Base-by-base conservation (phyloP, 345 rosid genomes). In the Schrenkiella parvula region DNA sequence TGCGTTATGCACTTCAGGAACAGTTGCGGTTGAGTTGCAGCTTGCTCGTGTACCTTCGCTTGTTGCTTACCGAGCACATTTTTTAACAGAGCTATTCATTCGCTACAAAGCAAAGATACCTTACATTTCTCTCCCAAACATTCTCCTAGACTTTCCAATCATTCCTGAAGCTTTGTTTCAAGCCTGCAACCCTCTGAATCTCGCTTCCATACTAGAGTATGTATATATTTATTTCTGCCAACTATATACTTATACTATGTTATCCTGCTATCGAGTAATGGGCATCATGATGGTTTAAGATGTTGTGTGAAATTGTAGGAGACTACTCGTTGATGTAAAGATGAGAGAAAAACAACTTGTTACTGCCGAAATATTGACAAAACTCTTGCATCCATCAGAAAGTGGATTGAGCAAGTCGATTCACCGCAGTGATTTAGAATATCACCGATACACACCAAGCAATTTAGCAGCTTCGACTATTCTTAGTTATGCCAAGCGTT, bases 1-100 rank as follows among this genome's bases (percentile, higher is more conserved):
- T 71, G 98, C 98, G 12, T 74, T 93, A 60, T 93, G 98, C 76
- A 91, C 97, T 64, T 93, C 97, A n/a, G 98, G 97, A 80, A 89
- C 98, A n/a, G 98, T 84, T 64, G 96, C 96, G 23, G 68, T 93
- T 71, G 96, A 93, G 81, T 66, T 93, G 75, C 97, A 91, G 78
- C 85, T 93, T 42, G 95, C 91, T 4, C 82, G 79, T 64, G 73
- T 91, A 63, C 96, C 97, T 52, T 89, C 93, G 71, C 79, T 89
- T 43, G 93, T 89, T 58, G 93, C 97, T 22, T 91, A 91, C 80
- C 85, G 87, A 70, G 96, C 98, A 19, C 91, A 89, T 82, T 46
- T 84, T 58, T 74, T 91, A 18, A 93, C 98, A 1, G 97, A 93
- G 71, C 73, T 83, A 86, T 58, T 88, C 21, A 87, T 93, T 72